These are phyloP conservation scores for Symbiodinium pilosum DNA, from an alignment of 73 alveolate species.

Conservation along the genomic window DNA sequence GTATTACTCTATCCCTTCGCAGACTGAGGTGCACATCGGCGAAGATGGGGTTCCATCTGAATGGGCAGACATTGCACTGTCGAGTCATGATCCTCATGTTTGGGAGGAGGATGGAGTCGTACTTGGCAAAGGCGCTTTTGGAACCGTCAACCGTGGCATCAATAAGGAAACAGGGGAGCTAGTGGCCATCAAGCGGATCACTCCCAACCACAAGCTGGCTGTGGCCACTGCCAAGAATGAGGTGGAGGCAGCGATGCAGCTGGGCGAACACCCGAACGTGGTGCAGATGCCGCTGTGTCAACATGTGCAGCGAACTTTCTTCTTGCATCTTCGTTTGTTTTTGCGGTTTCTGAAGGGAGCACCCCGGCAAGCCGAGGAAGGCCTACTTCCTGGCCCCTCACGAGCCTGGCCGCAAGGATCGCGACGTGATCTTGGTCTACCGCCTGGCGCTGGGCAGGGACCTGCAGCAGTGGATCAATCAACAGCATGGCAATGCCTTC, in stretches of 20 bases:
- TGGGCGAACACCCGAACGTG: constrained; percentile 57
- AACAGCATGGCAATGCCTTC: constrained; percentile 80
- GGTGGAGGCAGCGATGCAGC: constrained; percentile 54
- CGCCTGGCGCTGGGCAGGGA: constrained; percentile 86
- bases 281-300: no score
- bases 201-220: constrained; percentile 68
- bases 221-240: constrained; percentile 75
- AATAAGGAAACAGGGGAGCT: constrained; percentile 96
- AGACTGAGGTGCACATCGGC: constrained; percentile 2
- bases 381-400: constrained; percentile 56
- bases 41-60: constrained; percentile 45
- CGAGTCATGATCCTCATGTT: constrained; percentile 30
- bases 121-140: constrained; percentile 97
- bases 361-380: no score
- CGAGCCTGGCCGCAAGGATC: not conserved
- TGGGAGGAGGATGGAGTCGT: constrained; percentile 93
- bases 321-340: no score
- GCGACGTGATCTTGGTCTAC: constrained; percentile 54
- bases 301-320: no score
- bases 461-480: constrained; percentile 65
- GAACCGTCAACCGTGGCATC: constrained; percentile 96
- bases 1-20: not conserved
- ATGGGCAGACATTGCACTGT: constrained; percentile 21
- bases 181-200: constrained; percentile 96
- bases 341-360: no score